Conservation (phyloP, 2,329 filamentous ascomycete genomes). For the Myriosclerotinia scirpicola region DNA sequence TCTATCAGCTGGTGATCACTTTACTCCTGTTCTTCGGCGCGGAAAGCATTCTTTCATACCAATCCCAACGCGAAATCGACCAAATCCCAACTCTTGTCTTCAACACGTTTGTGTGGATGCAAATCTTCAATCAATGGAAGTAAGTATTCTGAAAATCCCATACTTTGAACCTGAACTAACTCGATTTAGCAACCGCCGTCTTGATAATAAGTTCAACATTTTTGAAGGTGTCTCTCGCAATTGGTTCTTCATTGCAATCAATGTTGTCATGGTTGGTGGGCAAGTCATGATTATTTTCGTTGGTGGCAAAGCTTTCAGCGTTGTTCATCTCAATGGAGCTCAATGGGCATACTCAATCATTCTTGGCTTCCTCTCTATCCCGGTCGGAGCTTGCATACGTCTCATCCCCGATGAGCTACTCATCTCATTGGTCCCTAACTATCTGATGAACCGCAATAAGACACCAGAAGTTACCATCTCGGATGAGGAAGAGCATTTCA, state of each 20-base stretch:
- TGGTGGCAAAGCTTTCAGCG: slow-evolving; percentile 74
- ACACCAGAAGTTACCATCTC: slow-evolving; percentile 54
- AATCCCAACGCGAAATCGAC: slow-evolving; percentile 46
- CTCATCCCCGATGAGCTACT: slow-evolving; percentile 68
- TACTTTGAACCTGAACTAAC: slow-evolving; percentile 26
- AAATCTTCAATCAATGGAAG: slow-evolving; percentile 98
- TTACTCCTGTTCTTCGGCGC: slow-evolving; percentile 81
- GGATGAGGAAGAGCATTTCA: slow-evolving; percentile 62
- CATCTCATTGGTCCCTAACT: slow-evolving; percentile 37
- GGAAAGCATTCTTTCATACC: slow-evolving; percentile 58
- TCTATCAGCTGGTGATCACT: slow-evolving; percentile 80
- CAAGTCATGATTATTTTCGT: slow-evolving; percentile 90
- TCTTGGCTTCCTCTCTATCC: slow-evolving; percentile 80
- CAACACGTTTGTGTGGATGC: slow-evolving; percentile 99
- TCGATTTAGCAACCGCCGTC: slow-evolving; percentile 70
- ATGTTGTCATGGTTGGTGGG: slow-evolving; percentile 80
- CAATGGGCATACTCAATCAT: slow-evolving; percentile 90
- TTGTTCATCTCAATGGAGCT: slow-evolving; percentile 59
- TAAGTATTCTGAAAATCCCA: slow-evolving; percentile 48
- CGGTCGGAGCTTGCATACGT: slow-evolving; percentile 77
- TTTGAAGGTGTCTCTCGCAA: slow-evolving; percentile 86
- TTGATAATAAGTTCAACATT: slow-evolving; percentile 95
- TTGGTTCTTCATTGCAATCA: slow-evolving; percentile 86
- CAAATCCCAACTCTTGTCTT: slow-evolving; percentile 82
- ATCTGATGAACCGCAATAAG: slow-evolving; percentile 36